Evolutionary conservation across 225 moss, liverwort and hornwort species (phyloP).

Genomic region (Lunularia cruciata): DNA sequence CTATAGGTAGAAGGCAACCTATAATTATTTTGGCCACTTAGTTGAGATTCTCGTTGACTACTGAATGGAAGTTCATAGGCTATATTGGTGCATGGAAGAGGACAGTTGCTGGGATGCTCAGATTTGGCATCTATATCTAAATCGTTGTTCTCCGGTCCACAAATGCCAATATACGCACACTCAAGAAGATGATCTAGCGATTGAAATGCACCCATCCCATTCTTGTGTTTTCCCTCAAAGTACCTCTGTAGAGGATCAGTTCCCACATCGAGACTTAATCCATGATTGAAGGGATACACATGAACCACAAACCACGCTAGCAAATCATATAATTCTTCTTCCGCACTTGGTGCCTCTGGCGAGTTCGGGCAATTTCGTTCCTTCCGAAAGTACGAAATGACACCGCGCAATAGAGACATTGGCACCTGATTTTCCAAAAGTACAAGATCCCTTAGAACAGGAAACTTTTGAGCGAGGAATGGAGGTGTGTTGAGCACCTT

Average conservation of each 20-base stretch:
- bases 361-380: neutral
- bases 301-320: conserved; percentile 10
- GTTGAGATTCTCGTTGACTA: too few species aligned
- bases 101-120: neutral
- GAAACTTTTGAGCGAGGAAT: conserved; percentile 8
- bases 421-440: conserved; percentile 17
- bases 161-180: neutral
- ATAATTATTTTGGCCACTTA: too few species aligned
- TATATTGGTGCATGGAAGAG: neutral
- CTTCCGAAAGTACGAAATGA: neutral
- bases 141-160: neutral
- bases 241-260: neutral
- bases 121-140: neutral
- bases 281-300: conserved; percentile 13
- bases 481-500: neutral
- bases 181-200: neutral
- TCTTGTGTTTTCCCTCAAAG: neutral
- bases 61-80: too few species aligned
- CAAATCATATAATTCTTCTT: neutral
- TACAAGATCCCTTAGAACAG: neutral
- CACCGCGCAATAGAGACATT: neutral
- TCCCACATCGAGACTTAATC: neutral
- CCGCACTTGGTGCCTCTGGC: neutral
- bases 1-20: neutral
- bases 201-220: neutral